Base-by-base conservation (phyloP, 2,329 filamentous ascomycete species). In the Metarhizium rileyi region DNA sequence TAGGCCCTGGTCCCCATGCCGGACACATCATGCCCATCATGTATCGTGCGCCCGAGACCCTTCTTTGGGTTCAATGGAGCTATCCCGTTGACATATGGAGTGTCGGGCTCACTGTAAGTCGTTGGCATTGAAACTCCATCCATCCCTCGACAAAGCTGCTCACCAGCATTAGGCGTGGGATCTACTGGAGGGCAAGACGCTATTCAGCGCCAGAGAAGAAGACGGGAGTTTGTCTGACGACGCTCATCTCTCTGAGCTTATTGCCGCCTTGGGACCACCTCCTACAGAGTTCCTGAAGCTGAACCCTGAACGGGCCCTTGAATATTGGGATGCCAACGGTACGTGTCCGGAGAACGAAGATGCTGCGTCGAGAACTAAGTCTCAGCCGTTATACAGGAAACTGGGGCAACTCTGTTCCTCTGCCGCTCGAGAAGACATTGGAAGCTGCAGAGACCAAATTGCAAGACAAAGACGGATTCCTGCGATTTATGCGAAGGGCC, bases 61-160 rank as follows among this genome's bases (percentile, higher is more conserved):
- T 63, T 0, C 45, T 63, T 40, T 43, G 47, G 1, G 54, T 59
- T 1, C 26, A 50, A 7, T 63, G 60, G 59, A 57, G 56, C 18
- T 61, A 53, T 18, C 51, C 57, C 0, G 60, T 61, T 0, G 59
- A 63, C 30, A 57, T 64, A 5, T 63, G 59, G 62, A 63, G 57
- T n/a, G 55, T 60, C 16, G 59, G 58, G 4, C 55, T 63, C 2
- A 58, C 56, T 1, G 59, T 58, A 44, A 42, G 46, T 48, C 35
- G 25, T 16, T 5, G 16, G 8, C 10, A 20, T 46, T 20, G 12
- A 30, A 9, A 12, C 10, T 16, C 44, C 22, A 41, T 35, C 5
- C n/a, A n/a, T 44, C n/a, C n/a, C n/a, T n/a, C n/a, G n/a, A n/a
- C n/a, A n/a, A n/a, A n/a, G n/a, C n/a, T 42, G 33, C 46, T 46